Conservation (phyloP, 2,329 filamentous ascomycete genomes). For the Nigrospora oryzae region DNA sequence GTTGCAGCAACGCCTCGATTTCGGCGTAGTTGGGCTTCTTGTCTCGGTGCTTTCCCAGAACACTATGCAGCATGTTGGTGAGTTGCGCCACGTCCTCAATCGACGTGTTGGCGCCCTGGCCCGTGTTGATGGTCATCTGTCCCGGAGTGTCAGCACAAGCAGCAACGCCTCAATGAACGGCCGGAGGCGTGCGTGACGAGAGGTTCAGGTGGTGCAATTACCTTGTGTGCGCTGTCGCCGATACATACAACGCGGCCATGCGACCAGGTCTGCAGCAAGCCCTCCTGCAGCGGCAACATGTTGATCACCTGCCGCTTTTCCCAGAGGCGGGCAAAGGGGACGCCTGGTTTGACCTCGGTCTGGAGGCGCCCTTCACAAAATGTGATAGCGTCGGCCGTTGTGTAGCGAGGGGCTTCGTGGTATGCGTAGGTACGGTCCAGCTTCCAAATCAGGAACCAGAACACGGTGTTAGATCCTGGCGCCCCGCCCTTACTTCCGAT, state of each 20-base stretch:
- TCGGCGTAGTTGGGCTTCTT: neutral
- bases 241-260: neutral
- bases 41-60: neutral
- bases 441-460: neutral
- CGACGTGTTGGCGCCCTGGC: constrained; percentile 1
- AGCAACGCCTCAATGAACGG: no score
- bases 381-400: neutral
- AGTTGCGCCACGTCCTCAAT: neutral
- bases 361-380: neutral
- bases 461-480: neutral
- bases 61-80: neutral
- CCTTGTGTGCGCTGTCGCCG: neutral
- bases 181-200: neutral
- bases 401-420: neutral
- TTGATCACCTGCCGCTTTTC: neutral
- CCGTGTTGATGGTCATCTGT: neutral
- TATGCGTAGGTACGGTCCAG: neutral
- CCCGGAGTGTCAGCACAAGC: neutral
- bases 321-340: neutral
- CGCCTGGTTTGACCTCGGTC: neutral
- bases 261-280: neutral
- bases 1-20: neutral
- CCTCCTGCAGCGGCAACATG: neutral
- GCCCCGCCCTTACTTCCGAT: neutral
- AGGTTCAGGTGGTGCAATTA: neutral